Base-by-base conservation (phyloP, 208 protist species). In the Angomonas deanei region DNA sequence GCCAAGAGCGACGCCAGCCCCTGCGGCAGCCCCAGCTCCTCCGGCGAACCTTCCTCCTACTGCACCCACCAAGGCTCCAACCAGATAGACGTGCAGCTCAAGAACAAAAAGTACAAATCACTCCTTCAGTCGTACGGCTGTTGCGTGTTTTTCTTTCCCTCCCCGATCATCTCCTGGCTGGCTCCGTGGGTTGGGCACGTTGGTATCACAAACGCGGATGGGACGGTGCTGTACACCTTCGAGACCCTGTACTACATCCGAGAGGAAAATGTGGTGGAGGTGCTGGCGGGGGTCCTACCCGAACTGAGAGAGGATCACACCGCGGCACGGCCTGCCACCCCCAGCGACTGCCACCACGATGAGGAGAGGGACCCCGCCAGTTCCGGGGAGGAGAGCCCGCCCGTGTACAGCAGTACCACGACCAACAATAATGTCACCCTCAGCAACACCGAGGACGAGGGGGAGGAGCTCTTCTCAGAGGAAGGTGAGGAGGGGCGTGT, bases 141-240 rank as follows among this genome's bases (percentile, higher is more conserved):
- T 73, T 93, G 85, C 53, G 73, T 96, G 38, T 88, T 93, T 26
- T 96, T 90, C 72, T 92, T 90, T 17, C 84, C 90, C n/a, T 59
- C 85, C 2, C 87, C 85, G 4, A 31, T 92, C 19, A 56, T 96
- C 6, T 88, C 80, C 36, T 94, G 87, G 84, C 30, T 96, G 27
- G 74, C 94, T 26, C 90, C 90, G 2, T 68, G 92, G 21, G 68
- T 76, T 10, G 90, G 90, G 6, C 88, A 96, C 58, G 79, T 92
- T 4, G 86, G 74, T 47, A 92, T 96, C 68, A 80, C 71, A 30
- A 88, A 86, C 61, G 80, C 78, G n/a, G 71, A 88, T 27, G 87
- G 90, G 6, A 82, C 78, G 11, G 54, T 62, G 15, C 74, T 88
- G 56, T 88, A 80, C 72, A 88, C 81, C 5, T 88, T 84, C 33